A percentile compares a stretch with the other conserved stretches of the same genome.
phyloP scores from a whole-genome alignment of 2,329 filamentous ascomycete genomes.

The Stromatinia cepivora region DNA sequence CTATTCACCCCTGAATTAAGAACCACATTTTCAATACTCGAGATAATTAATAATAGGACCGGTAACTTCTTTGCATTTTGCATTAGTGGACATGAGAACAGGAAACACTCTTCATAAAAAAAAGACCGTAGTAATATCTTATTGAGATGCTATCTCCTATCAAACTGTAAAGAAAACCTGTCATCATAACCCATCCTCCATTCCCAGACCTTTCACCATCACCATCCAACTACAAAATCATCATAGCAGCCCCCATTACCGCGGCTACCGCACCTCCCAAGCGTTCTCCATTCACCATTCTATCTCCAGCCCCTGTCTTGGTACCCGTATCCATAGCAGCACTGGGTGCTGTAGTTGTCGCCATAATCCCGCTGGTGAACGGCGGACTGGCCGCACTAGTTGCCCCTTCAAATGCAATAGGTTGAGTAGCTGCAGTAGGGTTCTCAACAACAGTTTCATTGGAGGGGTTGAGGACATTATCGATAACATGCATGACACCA shows the following conservation, averaged over 20 bases:
- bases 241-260: conserved; percentile 26
- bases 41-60: neutral
- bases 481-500: conserved; percentile 43
- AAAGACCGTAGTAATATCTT: neutral
- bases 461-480: conserved; percentile 50
- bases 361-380: conserved; percentile 46
- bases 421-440: conserved; percentile 42
- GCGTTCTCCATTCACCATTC: neutral
- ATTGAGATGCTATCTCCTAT: neutral
- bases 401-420: conserved; percentile 41
- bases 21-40: neutral
- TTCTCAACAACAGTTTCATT: conserved; percentile 43
- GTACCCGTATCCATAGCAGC: conserved; percentile 31
- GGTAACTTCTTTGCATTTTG: neutral
- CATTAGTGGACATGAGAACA: neutral
- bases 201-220: neutral
- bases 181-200: neutral
- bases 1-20: neutral
- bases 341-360: conserved; percentile 44
- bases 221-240: neutral
- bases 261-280: conserved; percentile 41
- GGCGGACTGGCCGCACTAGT: conserved; percentile 33
- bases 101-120: neutral
- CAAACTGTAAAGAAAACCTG: neutral
- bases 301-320: neutral